Evolutionary conservation across 352 stramenopile genomes (phyloP).

Genomic region (Phytophthora lateralis): DNA sequence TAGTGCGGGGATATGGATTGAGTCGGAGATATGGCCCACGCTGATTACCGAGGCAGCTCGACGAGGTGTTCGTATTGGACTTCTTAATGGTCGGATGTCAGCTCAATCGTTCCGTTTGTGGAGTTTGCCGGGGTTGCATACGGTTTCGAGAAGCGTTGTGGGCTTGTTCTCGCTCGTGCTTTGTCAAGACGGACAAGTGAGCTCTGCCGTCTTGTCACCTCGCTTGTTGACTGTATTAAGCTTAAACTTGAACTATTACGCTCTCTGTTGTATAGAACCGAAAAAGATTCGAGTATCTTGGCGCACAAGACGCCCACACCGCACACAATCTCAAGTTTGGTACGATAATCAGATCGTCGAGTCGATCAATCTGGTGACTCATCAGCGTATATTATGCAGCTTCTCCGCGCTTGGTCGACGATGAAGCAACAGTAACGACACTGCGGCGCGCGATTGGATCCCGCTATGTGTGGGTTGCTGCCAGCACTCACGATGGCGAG

Average conservation of each 20-base stretch:
- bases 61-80: conserved; percentile 55
- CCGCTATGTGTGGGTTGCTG: conserved; percentile 54
- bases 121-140: conserved; percentile 43
- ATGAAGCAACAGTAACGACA: conserved; percentile 5
- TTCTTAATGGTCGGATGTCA: conserved; percentile 76
- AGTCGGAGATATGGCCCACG: conserved; percentile 85
- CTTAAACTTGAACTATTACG: background rate
- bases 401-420: conserved; percentile 9
- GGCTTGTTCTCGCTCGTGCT: conserved; percentile 58
- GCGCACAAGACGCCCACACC: conserved; percentile 32
- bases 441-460: conserved; percentile 28
- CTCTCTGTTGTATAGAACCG: conserved; percentile 39
- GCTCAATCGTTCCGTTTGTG: conserved; percentile 53
- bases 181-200: conserved; percentile 64
- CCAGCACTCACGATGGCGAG: conserved; percentile 75
- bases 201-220: background rate
- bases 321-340: conserved; percentile 78
- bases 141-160: conserved; percentile 35
- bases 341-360: conserved; percentile 26
- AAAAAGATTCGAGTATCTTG: conserved; percentile 52
- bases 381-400: conserved; percentile 15
- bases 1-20: conserved; percentile 75
- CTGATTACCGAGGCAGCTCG: conserved; percentile 58
- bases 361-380: conserved; percentile 1
- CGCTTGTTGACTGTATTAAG: background rate